Base-by-base conservation (phyloP, 2,329 filamentous ascomycete genomes). In the Botrytis porri region DNA sequence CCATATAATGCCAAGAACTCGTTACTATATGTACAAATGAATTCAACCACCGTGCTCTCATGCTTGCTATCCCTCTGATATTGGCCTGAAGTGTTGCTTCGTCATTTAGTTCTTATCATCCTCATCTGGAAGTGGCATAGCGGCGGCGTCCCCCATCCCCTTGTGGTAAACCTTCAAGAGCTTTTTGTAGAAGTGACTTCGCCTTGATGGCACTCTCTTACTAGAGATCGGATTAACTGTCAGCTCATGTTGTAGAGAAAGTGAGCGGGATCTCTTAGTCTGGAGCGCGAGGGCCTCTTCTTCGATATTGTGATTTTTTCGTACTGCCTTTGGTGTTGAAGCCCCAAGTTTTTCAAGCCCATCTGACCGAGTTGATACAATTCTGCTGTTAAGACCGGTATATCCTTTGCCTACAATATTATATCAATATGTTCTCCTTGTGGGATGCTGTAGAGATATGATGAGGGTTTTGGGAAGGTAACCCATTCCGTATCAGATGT, bases 61-160 rank as follows among this genome's bases (percentile, higher is more conserved):
- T 54, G 16, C 59, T 61, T 16, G 12, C 32, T 37, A 20, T 37
- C 10, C 25, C 20, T 12, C 22, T 37, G 2, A 37, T 61, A 22
- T 37, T 12, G 3, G 59, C 32, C 32, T 37, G 14, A 61, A 60
- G 20, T 37, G 22, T 61, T 37, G 20, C 2, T 25, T 6, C 12
- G 35, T 16, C 37, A 1, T 39, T 6, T 6, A 74, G 74, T 90
- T 88, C 78, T 93, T 90, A 79, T 97, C 95, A 72, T 96, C 93
- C 89, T 98, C 95, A 82, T 94, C 94, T 78, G 96, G 96, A 80
- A 99, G 93, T 81, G 95, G 94, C 90, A 92, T 90, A 77, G 87
- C 80, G 76, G 92, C 89, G 76, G 96, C 96, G 69, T 87, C 88
- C 75, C 89, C 84, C 93, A 98, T 97, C 88, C 99, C 96, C 84